These are phyloP conservation scores for Calonectria naviculata DNA, from an alignment of 2,329 filamentous ascomycete species.

Conservation along the genomic window DNA sequence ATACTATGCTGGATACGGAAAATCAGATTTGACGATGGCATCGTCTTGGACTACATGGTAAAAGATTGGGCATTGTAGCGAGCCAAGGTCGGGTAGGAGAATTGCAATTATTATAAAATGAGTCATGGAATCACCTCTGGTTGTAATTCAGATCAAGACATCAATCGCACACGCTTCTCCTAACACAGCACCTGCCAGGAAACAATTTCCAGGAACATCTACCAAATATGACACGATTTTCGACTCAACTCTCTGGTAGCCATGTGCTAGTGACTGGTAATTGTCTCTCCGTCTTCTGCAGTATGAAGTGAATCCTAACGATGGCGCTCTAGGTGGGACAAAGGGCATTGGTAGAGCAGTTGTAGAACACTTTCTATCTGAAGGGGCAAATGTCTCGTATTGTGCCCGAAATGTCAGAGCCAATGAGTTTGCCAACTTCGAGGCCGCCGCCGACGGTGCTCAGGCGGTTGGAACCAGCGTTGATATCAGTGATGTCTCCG, in stretches of 20 bases:
- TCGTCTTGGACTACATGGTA: background rate
- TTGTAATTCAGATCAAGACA: background rate
- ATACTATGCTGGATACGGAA: background rate
- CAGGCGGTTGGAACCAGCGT: constrained; percentile 32
- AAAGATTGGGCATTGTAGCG: background rate
- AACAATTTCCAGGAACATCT: background rate
- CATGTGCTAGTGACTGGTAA: constrained; percentile 24
- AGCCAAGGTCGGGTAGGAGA: background rate
- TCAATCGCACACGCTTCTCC: background rate
- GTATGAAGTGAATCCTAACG: background rate
- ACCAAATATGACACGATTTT: constrained; percentile 21
- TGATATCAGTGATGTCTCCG: constrained; percentile 30
- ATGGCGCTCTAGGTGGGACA: constrained; percentile 27
- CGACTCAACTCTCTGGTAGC: constrained; percentile 24
- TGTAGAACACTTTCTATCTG: constrained; percentile 33
- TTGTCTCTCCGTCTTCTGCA: background rate
- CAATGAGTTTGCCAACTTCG: constrained; percentile 35
- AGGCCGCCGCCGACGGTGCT: constrained; percentile 13
- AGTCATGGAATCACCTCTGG: background rate
- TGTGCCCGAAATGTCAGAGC: constrained; percentile 31
- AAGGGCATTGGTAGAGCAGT: constrained; percentile 41
- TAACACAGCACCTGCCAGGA: background rate
- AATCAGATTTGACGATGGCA: background rate
- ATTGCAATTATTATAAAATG: background rate
- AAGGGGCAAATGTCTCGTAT: constrained; percentile 42